Evolutionary conservation across 441 rosid species (phyloP).

Genomic region (Erodium moschatum): DNA sequence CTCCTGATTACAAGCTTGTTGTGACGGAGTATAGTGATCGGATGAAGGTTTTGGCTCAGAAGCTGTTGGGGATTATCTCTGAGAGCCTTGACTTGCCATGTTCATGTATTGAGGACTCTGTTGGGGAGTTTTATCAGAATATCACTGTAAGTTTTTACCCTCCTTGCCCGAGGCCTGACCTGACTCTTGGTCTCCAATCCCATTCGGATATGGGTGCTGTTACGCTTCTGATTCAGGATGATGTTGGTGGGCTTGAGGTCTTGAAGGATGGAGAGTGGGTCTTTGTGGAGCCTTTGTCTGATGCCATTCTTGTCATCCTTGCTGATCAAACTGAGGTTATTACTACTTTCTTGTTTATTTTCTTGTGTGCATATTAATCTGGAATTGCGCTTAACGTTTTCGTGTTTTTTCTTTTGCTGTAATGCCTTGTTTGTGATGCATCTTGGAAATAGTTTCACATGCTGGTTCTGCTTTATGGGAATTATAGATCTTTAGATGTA

Average conservation of each 20-base stretch:
- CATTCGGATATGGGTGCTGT: conserved; percentile 81
- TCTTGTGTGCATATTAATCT: neutral
- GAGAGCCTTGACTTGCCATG: conserved; percentile 49
- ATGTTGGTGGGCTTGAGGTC: conserved; percentile 77
- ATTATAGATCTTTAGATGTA: no score
- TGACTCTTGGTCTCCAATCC: conserved; percentile 78
- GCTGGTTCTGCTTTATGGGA: no score
- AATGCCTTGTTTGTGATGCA: no score
- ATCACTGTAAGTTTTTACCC: conserved; percentile 80
- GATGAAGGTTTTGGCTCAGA: conserved; percentile 49
- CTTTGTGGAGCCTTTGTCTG: conserved; percentile 44
- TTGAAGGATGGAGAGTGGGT: conserved; percentile 59
- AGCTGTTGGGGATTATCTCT: conserved; percentile 50
- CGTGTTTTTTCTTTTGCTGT: no score
- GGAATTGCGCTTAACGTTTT: no score
- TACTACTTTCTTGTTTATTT: neutral
- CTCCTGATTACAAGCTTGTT: conserved; percentile 53
- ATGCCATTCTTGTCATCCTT: conserved; percentile 57
- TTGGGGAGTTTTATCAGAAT: conserved; percentile 75
- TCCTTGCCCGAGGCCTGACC: conserved; percentile 78
- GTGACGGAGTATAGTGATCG: conserved; percentile 48
- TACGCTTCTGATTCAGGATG: conserved; percentile 75
- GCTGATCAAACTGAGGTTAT: conserved; percentile 82
- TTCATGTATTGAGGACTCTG: conserved; percentile 44
- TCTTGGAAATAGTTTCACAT: no score